Evolutionary conservation across 768 basidiomycete genomes (phyloP).

Genomic region (Neoboletus magnificus): DNA sequence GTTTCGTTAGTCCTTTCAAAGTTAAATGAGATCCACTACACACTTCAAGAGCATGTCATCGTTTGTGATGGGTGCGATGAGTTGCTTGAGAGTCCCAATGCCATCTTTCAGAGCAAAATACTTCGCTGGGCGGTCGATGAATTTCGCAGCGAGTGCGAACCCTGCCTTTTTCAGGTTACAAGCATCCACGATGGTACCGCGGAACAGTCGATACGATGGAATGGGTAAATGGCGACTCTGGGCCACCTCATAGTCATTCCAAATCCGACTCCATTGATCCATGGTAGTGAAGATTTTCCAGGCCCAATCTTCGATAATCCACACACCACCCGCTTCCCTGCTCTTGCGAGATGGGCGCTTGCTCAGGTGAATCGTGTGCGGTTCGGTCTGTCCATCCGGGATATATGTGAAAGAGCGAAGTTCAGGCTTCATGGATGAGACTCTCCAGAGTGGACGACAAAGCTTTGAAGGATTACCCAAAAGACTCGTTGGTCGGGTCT

Average conservation of each 20-base stretch:
- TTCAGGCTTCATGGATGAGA: neutral
- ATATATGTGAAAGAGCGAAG: neutral
- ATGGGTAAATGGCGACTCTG: neutral
- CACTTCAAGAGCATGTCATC: neutral
- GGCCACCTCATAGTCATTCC: neutral
- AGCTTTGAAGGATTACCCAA: neutral
- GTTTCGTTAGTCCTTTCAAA: no score
- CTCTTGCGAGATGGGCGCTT: neutral
- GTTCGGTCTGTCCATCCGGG: rapidly evolving
- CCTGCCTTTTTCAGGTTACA: rapidly evolving
- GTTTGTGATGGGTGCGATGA: neutral
- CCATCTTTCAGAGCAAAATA: neutral
- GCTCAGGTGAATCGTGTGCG: neutral
- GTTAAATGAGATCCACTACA: no score
- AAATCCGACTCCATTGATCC: neutral
- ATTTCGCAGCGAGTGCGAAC: no score
- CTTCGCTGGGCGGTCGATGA: neutral
- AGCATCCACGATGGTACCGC: neutral
- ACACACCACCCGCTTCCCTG: neutral
- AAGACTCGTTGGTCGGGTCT: neutral
- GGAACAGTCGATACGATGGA: neutral
- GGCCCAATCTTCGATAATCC: neutral
- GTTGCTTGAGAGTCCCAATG: neutral
- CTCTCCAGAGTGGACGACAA: neutral
- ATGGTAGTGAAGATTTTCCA: neutral